A percentile compares a stretch with the other conserved stretches of the same genome.
Conservation (phyloP, 371 early-diverging fungal genomes). For the Apophysomyces variabilis region DNA sequence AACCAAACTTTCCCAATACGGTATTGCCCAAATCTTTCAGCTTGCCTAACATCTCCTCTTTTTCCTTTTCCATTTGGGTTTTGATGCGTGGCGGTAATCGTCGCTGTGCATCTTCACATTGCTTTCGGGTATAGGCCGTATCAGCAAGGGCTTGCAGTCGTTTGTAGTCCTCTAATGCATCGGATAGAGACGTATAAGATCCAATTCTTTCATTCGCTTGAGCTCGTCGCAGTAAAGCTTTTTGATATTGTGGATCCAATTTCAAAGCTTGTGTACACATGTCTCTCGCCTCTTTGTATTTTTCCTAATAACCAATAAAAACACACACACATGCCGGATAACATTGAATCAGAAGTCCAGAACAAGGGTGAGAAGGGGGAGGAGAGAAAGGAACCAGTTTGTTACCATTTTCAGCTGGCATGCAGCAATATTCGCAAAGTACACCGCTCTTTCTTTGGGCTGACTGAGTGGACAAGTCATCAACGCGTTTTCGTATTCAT, state of each 20-base stretch:
- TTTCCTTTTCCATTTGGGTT: constrained; percentile 64
- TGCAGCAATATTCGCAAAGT: constrained; percentile 71
- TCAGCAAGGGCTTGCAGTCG: constrained; percentile 35
- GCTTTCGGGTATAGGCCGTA: constrained; percentile 38
- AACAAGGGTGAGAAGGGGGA: not conserved
- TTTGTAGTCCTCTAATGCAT: constrained; percentile 64
- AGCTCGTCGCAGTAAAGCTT: constrained; percentile 81
- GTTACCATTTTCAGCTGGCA: constrained; percentile 66
- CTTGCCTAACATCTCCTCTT: constrained; percentile 77
- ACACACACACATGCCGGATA: no score
- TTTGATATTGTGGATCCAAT: constrained; percentile 71
- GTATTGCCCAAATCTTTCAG: constrained; percentile 77
- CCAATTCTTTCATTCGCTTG: constrained; percentile 72
- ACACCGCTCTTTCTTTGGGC: constrained; percentile 57
- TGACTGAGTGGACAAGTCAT: constrained; percentile 54
- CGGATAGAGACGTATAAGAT: constrained; percentile 53
- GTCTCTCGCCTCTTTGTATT: constrained; percentile 54
- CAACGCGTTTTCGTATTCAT: constrained; percentile 65
- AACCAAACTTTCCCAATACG: constrained; percentile 74
- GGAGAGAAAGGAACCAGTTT: not conserved
- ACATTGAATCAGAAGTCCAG: no score
- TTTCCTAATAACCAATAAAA: constrained; percentile 29
- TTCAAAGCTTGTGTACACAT: constrained; percentile 66
- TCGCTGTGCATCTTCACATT: constrained; percentile 41
- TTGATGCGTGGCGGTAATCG: constrained; percentile 52